These are phyloP conservation scores for Alternaria sp. DNA, from an alignment of 2,329 filamentous ascomycete species.

Conservation along the genomic window DNA sequence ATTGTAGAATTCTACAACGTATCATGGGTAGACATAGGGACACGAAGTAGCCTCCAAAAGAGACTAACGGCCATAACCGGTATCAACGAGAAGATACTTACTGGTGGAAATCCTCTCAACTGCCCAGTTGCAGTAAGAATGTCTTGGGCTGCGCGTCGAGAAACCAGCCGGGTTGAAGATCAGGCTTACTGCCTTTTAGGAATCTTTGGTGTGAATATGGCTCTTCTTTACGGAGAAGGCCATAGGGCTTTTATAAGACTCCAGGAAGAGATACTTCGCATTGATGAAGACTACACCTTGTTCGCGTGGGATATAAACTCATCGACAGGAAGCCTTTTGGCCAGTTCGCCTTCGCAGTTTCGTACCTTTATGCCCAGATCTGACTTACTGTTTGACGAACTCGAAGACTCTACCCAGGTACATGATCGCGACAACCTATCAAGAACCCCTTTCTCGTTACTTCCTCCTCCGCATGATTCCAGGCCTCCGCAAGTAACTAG, in stretches of 20 bases:
- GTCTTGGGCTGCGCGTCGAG: not conserved
- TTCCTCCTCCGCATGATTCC: not conserved
- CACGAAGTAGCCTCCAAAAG: not conserved
- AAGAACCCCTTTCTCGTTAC: not conserved
- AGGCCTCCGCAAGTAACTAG: not conserved
- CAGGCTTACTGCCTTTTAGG: not conserved
- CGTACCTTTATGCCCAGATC: not conserved
- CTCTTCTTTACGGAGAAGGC: conserved; percentile 2
- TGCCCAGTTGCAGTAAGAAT: not conserved
- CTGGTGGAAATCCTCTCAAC: not conserved
- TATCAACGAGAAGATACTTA: not conserved
- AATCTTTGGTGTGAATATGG: not conserved
- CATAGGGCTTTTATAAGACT: not conserved
- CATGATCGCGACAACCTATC: not conserved
- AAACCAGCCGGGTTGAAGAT: conserved; percentile 1
- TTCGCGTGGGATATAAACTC: not conserved
- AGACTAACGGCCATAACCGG: not conserved
- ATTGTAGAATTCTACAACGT: not conserved
- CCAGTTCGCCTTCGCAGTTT: not conserved
- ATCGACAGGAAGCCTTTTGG: not conserved
- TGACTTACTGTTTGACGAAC: too few relatives aligned
- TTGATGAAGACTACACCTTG: not conserved
- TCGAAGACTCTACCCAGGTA: too few relatives aligned
- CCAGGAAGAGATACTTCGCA: not conserved
- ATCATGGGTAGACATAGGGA: not conserved